Base-by-base conservation (phyloP, 1,139 yeast species). In the Ashbya aceris region DNA sequence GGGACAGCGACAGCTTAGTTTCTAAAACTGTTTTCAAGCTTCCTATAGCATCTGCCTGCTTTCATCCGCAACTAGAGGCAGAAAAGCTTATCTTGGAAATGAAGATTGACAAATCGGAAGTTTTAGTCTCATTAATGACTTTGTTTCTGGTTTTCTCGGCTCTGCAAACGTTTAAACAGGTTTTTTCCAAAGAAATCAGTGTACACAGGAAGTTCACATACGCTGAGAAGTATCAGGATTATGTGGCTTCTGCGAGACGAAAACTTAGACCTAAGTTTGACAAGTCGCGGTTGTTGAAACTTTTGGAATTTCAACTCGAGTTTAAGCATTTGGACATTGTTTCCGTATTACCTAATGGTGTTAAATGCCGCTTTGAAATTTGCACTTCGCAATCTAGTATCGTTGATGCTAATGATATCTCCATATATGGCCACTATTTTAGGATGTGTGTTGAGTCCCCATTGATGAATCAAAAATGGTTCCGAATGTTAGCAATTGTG, bases 381-480 rank as follows among this genome's bases (percentile, higher is more conserved):
- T 60, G 67, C 9, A 54, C 41, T 34, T 49, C 27, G 13, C 69
- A 20, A 45, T 46, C 37, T 48, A 44, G 45, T 3, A 29, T 58
- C 2, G 47, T 45, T 23, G 46, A 52, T 27, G 14, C 53, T 4
- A 34, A 44, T 9, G 49, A 51, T 10, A 39, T 58, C 4, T 36
- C 38, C 1, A 12, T 63, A 2, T 41, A 42, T 7, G 60, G 72
- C 12, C 65, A 66, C 9, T 66, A 73, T 38, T 46, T 68, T 3
- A 64, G 85, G 44, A 47, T 73, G 2, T 67, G 79, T 48, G 75
- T 76, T 0, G 76, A 74, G 43, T 76, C 82, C 0, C 80, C 83
- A 0, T 61, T 71, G 0, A 51, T 66, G 1, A 58, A 67, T 2
- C 66, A 66, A 1, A 61, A 60, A 43, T 79, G 84, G 84, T 62